phyloP scores from a whole-genome alignment of 73 alveolate species.

The Tetrahymena borealis region DNA sequence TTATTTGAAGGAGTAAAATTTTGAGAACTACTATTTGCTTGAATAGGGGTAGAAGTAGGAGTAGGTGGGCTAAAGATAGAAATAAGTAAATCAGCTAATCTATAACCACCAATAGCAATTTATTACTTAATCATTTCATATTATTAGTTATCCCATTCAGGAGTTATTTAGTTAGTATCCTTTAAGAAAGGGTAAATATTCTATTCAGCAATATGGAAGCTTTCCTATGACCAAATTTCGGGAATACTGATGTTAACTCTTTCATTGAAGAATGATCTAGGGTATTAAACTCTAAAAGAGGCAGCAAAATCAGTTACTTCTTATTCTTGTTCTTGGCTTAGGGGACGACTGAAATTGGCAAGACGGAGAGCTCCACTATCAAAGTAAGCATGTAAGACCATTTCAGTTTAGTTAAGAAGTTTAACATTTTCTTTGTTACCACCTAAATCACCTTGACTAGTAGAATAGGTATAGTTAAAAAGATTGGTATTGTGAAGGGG shows the following conservation, averaged over 20 bases:
- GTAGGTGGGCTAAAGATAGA: neutral
- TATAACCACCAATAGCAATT: conserved; percentile 32
- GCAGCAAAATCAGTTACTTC: conserved; percentile 13
- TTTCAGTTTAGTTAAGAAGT: neutral
- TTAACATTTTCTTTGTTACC: conserved; percentile 49
- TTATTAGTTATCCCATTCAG: neutral
- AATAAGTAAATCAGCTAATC: conserved; percentile 13
- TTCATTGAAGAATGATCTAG: neutral
- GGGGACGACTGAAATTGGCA: conserved; percentile 8
- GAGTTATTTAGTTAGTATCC: neutral
- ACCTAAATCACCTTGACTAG: conserved; percentile 57
- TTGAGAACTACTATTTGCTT: neutral
- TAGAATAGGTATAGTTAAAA: conserved; percentile 42
- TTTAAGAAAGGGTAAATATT: conserved; percentile 15
- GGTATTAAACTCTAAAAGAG: neutral
- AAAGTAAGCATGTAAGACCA: conserved; percentile 22
- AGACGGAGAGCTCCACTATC: conserved; percentile 36
- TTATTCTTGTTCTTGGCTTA: neutral
- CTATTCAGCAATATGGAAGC: conserved; percentile 5
- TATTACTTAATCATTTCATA: conserved; percentile 6
- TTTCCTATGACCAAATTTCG: conserved; percentile 29
- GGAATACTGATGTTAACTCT: conserved; percentile 15
- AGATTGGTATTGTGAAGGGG: conserved; percentile 68
- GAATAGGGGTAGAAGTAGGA: neutral
- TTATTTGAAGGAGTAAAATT: neutral